Conservation (phyloP, 257 asterid species). For the Solanum clarkiae region DNA sequence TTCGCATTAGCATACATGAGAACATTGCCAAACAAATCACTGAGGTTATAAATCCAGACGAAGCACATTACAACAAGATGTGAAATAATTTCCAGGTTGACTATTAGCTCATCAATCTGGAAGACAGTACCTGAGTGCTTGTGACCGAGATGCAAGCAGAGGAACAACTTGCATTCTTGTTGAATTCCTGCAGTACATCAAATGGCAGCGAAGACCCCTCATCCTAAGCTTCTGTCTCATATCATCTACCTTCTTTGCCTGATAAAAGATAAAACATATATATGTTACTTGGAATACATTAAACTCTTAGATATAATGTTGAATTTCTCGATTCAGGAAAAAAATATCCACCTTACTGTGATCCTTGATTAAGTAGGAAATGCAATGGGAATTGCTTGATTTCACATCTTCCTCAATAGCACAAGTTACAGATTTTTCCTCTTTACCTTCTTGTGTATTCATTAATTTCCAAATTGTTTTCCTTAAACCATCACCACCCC, state of each 20-base stretch:
- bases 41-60: background rate
- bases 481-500: slow-evolving; percentile 78
- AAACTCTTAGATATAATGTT: background rate
- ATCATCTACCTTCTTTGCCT: slow-evolving; percentile 76
- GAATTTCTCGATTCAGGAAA: background rate
- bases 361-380: slow-evolving; percentile 67
- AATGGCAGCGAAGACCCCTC: slow-evolving; percentile 82
- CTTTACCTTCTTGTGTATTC: slow-evolving; percentile 31
- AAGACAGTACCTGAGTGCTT: slow-evolving; percentile 64
- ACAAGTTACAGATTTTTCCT: slow-evolving; percentile 8
- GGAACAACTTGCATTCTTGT: slow-evolving; percentile 81
- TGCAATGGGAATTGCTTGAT: slow-evolving; percentile 62
- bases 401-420: slow-evolving; percentile 40
- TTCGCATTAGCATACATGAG: background rate
- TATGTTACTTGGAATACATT: background rate
- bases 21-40: background rate
- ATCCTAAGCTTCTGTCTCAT: slow-evolving; percentile 84
- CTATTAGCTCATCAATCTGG: background rate
- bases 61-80: background rate
- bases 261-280: background rate
- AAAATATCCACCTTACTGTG: slow-evolving; percentile 29
- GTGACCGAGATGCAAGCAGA: slow-evolving; percentile 78
- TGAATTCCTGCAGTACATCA: slow-evolving; percentile 79
- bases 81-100: background rate
- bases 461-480: slow-evolving; percentile 75